A percentile compares a stretch with the other conserved stretches of the same genome.
Conservation (phyloP, 1,139 yeast genomes). For the Protomyces arabidopsidicola region DNA sequence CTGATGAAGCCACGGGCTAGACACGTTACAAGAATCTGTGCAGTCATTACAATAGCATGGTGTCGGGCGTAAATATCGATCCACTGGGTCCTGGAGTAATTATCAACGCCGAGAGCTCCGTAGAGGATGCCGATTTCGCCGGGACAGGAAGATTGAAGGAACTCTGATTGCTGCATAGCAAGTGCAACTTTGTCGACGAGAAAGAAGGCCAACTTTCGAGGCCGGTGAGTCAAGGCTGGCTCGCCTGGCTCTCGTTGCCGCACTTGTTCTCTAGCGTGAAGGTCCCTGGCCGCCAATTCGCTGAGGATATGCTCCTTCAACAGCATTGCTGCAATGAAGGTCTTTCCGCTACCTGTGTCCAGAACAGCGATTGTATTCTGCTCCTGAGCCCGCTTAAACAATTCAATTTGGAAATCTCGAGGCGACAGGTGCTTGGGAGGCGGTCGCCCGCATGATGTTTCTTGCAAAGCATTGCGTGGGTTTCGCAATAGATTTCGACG, state of each 20-base stretch:
- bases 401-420: constrained; percentile 29
- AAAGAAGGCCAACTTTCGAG: constrained; percentile 22
- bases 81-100: constrained; percentile 25
- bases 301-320: constrained; percentile 8
- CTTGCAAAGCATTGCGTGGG: neutral
- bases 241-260: neutral
- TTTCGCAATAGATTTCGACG: neutral
- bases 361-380: constrained; percentile 30
- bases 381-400: constrained; percentile 23
- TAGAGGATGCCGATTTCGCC: constrained; percentile 18
- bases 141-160: constrained; percentile 27
- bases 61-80: constrained; percentile 18
- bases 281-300: constrained; percentile 8
- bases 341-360: constrained; percentile 31
- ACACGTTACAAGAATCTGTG: constrained; percentile 29
- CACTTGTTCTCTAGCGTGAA: neutral
- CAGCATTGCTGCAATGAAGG: constrained; percentile 29
- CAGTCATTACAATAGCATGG: constrained; percentile 31
- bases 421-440: neutral
- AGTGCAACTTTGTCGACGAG: constrained; percentile 31
- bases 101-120: constrained; percentile 29
- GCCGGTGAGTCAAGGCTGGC: neutral
- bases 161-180: constrained; percentile 31
- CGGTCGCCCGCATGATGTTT: neutral
- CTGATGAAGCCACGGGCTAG: constrained; percentile 28